Percentiles rank a stretch among this genome's conserved stretches.
These are phyloP conservation scores for Tricholomella constricta DNA, from an alignment of 768 basidiomycete species.

Conservation along the genomic window DNA sequence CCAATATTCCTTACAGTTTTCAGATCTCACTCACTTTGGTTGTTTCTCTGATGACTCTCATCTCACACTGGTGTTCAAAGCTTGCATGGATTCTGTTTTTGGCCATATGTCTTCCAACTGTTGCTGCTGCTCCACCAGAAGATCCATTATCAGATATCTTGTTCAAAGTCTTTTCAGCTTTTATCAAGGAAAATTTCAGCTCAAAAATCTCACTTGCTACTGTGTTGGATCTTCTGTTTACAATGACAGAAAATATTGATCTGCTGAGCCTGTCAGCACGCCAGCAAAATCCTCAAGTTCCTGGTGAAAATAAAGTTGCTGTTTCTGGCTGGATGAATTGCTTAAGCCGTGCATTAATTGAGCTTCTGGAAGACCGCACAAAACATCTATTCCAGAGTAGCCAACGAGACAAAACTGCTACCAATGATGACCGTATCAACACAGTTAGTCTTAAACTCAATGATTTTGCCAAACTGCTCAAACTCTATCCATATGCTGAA, in stretches of 20 bases:
- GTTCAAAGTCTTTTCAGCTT: background rate
- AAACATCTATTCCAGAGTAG: background rate
- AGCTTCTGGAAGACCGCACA: background rate
- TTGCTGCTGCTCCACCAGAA: background rate
- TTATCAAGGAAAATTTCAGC: background rate
- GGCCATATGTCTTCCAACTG: background rate
- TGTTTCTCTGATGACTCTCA: no score
- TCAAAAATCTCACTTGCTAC: background rate
- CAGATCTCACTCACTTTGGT: background rate
- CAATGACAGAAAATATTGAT: background rate
- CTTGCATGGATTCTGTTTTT: background rate
- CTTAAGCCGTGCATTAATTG: no score
- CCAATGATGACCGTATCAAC: background rate
- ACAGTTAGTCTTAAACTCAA: background rate
- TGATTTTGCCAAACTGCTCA: constrained; percentile 2
- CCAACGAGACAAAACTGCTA: background rate
- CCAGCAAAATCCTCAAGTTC: background rate
- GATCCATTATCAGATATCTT: background rate
- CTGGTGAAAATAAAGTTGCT: background rate
- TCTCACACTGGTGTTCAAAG: no score
- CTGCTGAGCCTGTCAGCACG: background rate
- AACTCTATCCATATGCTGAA: constrained; percentile 1
- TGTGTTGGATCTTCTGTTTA: background rate
- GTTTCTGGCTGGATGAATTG: background rate
- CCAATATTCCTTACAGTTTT: background rate